Evolutionary conservation across 805 yeast species (phyloP).

Genomic region (Lachancea sp.): DNA sequence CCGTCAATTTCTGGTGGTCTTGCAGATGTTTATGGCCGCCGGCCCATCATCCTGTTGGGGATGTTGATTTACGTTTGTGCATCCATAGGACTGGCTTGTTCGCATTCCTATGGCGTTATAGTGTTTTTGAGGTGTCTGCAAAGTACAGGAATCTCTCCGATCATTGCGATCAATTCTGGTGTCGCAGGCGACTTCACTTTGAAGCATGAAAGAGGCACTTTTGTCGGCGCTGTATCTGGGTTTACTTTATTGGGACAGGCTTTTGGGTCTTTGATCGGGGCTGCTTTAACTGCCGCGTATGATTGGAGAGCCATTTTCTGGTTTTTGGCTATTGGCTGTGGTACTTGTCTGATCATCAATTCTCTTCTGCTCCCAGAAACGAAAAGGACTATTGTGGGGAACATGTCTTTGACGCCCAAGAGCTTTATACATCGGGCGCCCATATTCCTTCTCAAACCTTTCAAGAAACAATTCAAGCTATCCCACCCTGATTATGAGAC

Average conservation of each 20-base stretch:
- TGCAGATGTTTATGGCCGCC: slow-evolving; percentile 64
- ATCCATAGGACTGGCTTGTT: slow-evolving; percentile 59
- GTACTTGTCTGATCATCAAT: slow-evolving; percentile 34
- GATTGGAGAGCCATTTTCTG: slow-evolving; percentile 77
- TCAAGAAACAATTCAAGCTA: slow-evolving; percentile 20
- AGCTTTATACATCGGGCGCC: slow-evolving; percentile 40
- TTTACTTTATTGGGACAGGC: slow-evolving; percentile 66
- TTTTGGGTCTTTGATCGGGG: slow-evolving; percentile 63
- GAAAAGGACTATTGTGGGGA: slow-evolving; percentile 61
- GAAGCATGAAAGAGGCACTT: slow-evolving; percentile 59
- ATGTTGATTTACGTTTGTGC: slow-evolving; percentile 50
- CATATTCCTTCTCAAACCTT: slow-evolving; percentile 27
- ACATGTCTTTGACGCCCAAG: slow-evolving; percentile 56
- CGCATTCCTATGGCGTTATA: slow-evolving; percentile 52
- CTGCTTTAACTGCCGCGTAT: slow-evolving; percentile 36
- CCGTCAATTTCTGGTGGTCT: slow-evolving; percentile 63
- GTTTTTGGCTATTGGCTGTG: slow-evolving; percentile 63
- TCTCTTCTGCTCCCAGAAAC: slow-evolving; percentile 63
- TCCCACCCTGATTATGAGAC: slow-evolving; percentile 30
- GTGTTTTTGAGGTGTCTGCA: slow-evolving; percentile 62
- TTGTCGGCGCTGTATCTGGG: slow-evolving; percentile 60
- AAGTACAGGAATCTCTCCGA: slow-evolving; percentile 68
- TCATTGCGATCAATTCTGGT: slow-evolving; percentile 63
- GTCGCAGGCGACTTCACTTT: slow-evolving; percentile 67
- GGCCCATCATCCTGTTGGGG: slow-evolving; percentile 59